These are phyloP conservation scores for Trichoderma gracile DNA, from an alignment of 2,329 filamentous ascomycete species.

Conservation along the genomic window DNA sequence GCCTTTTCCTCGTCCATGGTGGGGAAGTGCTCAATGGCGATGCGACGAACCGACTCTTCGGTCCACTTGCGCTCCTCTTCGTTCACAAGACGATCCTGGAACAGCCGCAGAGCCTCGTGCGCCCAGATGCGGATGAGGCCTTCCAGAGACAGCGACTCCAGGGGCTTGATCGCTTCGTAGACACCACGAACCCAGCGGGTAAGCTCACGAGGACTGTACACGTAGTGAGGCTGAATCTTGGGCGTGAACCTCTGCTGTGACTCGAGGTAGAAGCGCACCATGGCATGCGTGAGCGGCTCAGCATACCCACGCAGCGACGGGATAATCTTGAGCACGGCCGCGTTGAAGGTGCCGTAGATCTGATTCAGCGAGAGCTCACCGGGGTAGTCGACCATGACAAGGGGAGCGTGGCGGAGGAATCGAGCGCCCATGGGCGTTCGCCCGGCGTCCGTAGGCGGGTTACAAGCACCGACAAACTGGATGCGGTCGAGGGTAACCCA, in stretches of 20 bases:
- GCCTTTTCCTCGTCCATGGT: conserved; percentile 90
- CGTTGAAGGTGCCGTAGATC: conserved; percentile 98
- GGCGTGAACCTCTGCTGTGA: conserved; percentile 94
- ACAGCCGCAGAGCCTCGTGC: conserved; percentile 91
- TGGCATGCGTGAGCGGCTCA: conserved; percentile 89
- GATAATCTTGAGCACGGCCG: conserved; percentile 93
- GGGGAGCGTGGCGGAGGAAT: conserved; percentile 94
- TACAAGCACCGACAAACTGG: conserved; percentile 98
- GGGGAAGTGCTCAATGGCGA: conserved; percentile 90
- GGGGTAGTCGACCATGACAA: conserved; percentile 99
- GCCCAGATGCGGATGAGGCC: conserved; percentile 97
- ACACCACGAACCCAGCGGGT: conserved; percentile 97
- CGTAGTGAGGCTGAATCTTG: conserved; percentile 96
- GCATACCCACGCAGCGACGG: conserved; percentile 93
- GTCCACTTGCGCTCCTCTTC: conserved; percentile 97
- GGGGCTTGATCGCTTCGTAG: conserved; percentile 91
- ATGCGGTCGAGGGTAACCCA: conserved; percentile 98
- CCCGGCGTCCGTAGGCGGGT: conserved; percentile 94
- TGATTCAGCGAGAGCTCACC: conserved; percentile 92
- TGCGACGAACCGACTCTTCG: conserved; percentile 78
- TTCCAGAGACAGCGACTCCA: conserved; percentile 85
- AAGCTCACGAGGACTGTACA: conserved; percentile 97
- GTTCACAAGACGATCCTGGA: conserved; percentile 93
- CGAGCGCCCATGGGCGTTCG: conserved; percentile 90
- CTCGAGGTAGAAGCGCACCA: conserved; percentile 95